Conservation (phyloP, 306 rosid species). For the Lagenaria siceraria region DNA sequence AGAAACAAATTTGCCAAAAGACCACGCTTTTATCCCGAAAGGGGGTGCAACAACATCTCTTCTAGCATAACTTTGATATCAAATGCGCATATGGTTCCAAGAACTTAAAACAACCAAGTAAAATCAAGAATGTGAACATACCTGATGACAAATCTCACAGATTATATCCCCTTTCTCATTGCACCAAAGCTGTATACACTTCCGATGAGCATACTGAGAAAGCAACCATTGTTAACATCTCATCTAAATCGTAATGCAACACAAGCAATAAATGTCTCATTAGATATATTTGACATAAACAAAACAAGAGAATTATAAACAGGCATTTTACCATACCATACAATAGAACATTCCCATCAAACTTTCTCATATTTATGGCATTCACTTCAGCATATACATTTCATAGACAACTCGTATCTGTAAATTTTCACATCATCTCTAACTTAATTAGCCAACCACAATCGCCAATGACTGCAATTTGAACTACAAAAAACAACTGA, state of each 20-base stretch:
- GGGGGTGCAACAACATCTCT: neutral
- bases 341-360: neutral
- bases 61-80: neutral
- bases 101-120: neutral
- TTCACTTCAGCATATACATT: neutral
- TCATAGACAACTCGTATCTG: neutral
- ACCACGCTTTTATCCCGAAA: neutral
- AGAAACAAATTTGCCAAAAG: neutral
- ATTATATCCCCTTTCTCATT: slow-evolving; percentile 91
- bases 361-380: neutral
- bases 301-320: neutral
- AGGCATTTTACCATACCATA: neutral
- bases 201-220: slow-evolving; percentile 86
- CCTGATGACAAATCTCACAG: slow-evolving; percentile 98
- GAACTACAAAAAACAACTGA: neutral
- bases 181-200: slow-evolving; percentile 98
- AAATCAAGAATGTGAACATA: slow-evolving; percentile 13
- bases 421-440: neutral
- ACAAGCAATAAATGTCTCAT: neutral
- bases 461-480: neutral
- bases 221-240: slow-evolving; percentile 10
- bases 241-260: neutral
- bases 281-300: neutral
- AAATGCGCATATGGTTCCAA: neutral
- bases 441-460: neutral